These are phyloP conservation scores for Strobilomyces dryophilus DNA, from an alignment of 768 basidiomycete species.

Conservation along the genomic window DNA sequence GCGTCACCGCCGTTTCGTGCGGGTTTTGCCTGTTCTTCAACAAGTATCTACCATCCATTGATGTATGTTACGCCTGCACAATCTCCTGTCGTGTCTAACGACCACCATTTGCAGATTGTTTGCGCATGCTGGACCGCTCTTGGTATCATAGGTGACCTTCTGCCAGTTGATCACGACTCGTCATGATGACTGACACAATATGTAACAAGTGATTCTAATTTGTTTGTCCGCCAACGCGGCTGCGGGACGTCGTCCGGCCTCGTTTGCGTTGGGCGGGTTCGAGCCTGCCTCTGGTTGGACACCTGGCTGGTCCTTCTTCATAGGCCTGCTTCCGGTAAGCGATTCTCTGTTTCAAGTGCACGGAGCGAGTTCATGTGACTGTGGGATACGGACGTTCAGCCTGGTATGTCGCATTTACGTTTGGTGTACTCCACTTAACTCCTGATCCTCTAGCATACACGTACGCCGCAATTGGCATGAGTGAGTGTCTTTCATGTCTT, in stretches of 20 bases:
- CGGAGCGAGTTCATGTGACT: background rate
- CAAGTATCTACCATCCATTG: conserved; percentile 43
- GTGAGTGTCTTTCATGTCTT: conserved; percentile 26
- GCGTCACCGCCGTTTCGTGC: conserved; percentile 43
- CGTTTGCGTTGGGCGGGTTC: conserved; percentile 56
- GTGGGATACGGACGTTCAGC: conserved; percentile 13
- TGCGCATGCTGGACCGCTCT: conserved; percentile 62
- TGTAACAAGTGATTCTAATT: conserved; percentile 48
- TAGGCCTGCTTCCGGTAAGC: conserved; percentile 55
- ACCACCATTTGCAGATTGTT: conserved; percentile 38
- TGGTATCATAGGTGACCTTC: conserved; percentile 44
- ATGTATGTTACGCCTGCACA: conserved; percentile 32
- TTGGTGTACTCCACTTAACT: background rate
- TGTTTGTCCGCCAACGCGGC: conserved; percentile 55
- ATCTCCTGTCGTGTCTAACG: background rate
- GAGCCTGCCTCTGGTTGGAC: conserved; percentile 67
- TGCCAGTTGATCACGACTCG: background rate
- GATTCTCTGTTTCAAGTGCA: background rate
- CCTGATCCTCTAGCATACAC: conserved; percentile 43
- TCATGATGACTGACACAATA: conserved; percentile 14
- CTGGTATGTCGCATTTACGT: conserved; percentile 17
- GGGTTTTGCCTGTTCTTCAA: conserved; percentile 56
- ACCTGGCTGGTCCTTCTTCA: conserved; percentile 66
- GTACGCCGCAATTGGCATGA: conserved; percentile 60
- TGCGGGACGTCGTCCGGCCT: conserved; percentile 47